phyloP scores from a whole-genome alignment of 2,329 filamentous ascomycete genomes.

The Aspergillus arachidicola region DNA sequence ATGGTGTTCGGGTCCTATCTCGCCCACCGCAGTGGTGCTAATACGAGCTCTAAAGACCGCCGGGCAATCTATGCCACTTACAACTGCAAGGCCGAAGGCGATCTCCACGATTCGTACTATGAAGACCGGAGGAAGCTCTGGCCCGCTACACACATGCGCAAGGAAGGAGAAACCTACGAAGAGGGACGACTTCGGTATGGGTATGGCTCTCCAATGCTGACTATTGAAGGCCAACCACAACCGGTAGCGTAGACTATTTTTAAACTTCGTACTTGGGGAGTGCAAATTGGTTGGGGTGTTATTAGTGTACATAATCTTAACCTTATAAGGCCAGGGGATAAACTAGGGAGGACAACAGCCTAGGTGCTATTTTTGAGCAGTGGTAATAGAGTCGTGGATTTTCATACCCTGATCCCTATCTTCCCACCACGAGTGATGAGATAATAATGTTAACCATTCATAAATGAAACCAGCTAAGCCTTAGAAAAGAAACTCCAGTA shows the following conservation, averaged over 20 bases:
- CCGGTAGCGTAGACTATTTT: not conserved
- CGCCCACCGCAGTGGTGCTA: constrained; percentile 42
- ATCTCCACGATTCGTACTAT: constrained; percentile 49
- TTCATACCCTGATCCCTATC: not conserved
- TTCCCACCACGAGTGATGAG: not conserved
- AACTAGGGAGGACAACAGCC: not conserved
- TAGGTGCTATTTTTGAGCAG: not conserved
- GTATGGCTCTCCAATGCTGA: constrained; percentile 45
- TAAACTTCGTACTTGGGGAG: not conserved
- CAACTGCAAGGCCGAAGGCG: constrained; percentile 42
- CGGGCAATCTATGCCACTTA: constrained; percentile 49
- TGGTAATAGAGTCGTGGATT: not conserved
- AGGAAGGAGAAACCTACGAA: constrained; percentile 37
- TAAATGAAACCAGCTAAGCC: not conserved
- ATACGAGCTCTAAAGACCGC: constrained; percentile 37
- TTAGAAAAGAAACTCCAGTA: not conserved
- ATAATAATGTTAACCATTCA: not conserved
- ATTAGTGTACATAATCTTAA: not conserved
- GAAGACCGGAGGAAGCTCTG: constrained; percentile 43
- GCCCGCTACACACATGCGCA: constrained; percentile 44
- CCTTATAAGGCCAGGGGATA: not conserved
- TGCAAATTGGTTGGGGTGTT: not conserved
- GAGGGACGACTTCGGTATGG: constrained; percentile 39
- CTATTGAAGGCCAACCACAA: constrained; percentile 26
- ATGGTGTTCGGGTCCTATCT: constrained; percentile 45